Base-by-base conservation (phyloP, 1,284 basidiomycete species). In the Microbotryum violaceum region DNA sequence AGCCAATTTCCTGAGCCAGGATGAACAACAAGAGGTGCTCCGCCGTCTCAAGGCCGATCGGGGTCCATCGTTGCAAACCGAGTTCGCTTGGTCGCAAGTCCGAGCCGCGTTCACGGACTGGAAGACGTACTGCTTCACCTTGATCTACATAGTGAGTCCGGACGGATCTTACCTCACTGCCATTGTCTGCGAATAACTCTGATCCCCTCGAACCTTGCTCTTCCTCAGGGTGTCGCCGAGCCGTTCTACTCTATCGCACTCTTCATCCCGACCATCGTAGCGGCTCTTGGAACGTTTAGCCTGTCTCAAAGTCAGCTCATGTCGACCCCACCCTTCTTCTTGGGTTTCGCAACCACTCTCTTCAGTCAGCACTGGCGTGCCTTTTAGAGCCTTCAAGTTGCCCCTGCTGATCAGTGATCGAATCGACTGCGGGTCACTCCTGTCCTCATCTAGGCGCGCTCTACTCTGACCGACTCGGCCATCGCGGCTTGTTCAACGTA, bases 221-320 rank as follows among this genome's bases (percentile, higher is more conserved):
- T 70, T 74, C 59, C 72, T 73, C 63, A 42, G 29, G 37, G 42
- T 6, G 33, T 60, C 4, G 56, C 62, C 27, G 64, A 62, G 47
- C 57, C 59, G 1, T 46, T 66, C 1, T 51, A 60, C 53, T 70
- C 65, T 14, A 54, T 73, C n/a, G 10, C 23, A 16, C 47, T 47
- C 16, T 78, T 78, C 70, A 70, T 74, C 16, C 77, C 77, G 2
- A 74, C 75, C 6, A 76, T 78, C 64, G 72, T 78, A 49, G 67
- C 71, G 2, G 60, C 70, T n/a, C 72, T 78, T 21, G 77, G 76
- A 47, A 70, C 58, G 33, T 78, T 73, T 69, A 67, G 73, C 2
- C 68, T 64, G 2, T 61, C 76, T 3, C 75, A 77, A 61, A 76
- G 77, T 20, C 72, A 77, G 23, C 72, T 77, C 2, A 70, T 78